Evolutionary conservation across 208 protist genomes (phyloP), one percentile per base, ranked within the genome.

Genomic region (Trypanosoma caninum): DNA sequence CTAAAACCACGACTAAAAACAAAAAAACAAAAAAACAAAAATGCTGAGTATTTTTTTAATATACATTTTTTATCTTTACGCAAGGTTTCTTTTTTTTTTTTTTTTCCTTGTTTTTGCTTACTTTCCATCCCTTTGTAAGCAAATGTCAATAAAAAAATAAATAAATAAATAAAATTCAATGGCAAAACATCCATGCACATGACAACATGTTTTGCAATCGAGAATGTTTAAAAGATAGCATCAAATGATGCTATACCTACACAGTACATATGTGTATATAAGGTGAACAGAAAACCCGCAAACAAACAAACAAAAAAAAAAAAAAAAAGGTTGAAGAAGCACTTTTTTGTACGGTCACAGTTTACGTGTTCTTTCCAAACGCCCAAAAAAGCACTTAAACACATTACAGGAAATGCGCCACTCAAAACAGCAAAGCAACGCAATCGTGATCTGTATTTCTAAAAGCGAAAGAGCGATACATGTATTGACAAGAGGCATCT

Each of bases 361-460:
- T n/a, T n/a, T 53, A 53, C 10, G 22, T 33, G 22, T n/a, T 33
- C 16, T 27, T 33, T 53, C 9, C 25, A 33, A 31, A 57, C 25
- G 9, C n/a, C 16, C 33, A 42, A n/a, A 4, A 31, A 4, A 53
- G 10, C n/a, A 23, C 47, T 33, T n/a, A 6, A 53, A 31, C 20
- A 53, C 16, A 57, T 50, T 4, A 0, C 0, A 6, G 20, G 22
- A 60, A 2, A 68, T 45, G 23, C 16, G 6, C 0, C 18, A 50
- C 11, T 62, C 20, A 73, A 73, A 63, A 73, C n/a, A 73, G 46
- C 41, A 73, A 54, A 14, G 51, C 41, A 11, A 93, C 83, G 33
- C 71, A 80, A 42, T 89, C 81, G 66, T 93, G 87, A 44, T 93
- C 87, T 1, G 78, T 93, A 74, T 87, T 73, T 5, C 65, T 44